A percentile compares a stretch with the other conserved stretches of the same genome.
These are phyloP conservation scores for Hyaloperonospora arabidopsidis DNA, from an alignment of 352 stramenopile genomes.

Conservation along the genomic window DNA sequence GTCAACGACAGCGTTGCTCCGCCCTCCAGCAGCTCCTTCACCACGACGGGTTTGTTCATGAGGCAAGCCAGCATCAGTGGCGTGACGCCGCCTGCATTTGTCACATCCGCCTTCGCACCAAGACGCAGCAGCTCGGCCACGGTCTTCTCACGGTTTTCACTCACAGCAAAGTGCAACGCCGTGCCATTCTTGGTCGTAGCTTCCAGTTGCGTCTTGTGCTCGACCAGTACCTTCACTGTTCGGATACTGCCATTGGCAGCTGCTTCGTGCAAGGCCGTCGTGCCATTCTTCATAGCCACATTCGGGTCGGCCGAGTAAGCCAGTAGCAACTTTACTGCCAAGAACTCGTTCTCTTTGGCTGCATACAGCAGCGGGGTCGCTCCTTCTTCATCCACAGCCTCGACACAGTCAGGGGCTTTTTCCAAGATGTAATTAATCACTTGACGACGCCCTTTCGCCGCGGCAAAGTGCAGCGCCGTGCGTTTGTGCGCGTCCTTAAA, in stretches of 20 bases:
- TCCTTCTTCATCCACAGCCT: slow-evolving; percentile 64
- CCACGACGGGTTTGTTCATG: slow-evolving; percentile 67
- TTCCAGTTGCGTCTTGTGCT: slow-evolving; percentile 51
- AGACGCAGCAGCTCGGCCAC: slow-evolving; percentile 50
- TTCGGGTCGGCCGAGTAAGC: slow-evolving; percentile 48
- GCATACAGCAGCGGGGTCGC: slow-evolving; percentile 64
- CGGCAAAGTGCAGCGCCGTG: slow-evolving; percentile 72
- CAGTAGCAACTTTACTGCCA: slow-evolving; percentile 54
- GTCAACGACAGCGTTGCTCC: slow-evolving; percentile 41
- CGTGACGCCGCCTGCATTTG: slow-evolving; percentile 63
- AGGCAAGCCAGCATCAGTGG: slow-evolving; percentile 66
- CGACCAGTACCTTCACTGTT: slow-evolving; percentile 44
- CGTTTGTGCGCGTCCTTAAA: slow-evolving; percentile 82
- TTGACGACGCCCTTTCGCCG: slow-evolving; percentile 69
- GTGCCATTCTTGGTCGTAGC: slow-evolving; percentile 64
- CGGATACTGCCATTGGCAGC: slow-evolving; percentile 59
- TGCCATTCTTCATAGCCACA: slow-evolving; percentile 49
- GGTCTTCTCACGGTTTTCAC: slow-evolving; percentile 72
- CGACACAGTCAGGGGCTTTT: slow-evolving; percentile 43
- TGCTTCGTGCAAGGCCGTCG: slow-evolving; percentile 59
- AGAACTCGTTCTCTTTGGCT: slow-evolving; percentile 71
- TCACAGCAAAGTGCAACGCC: slow-evolving; percentile 73
- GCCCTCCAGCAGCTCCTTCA: slow-evolving; percentile 45
- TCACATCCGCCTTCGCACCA: slow-evolving; percentile 56
- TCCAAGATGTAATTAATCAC: slow-evolving; percentile 68